Base-by-base conservation (phyloP, 1,139 yeast species). In the Suhomyces bolitotheri region DNA sequence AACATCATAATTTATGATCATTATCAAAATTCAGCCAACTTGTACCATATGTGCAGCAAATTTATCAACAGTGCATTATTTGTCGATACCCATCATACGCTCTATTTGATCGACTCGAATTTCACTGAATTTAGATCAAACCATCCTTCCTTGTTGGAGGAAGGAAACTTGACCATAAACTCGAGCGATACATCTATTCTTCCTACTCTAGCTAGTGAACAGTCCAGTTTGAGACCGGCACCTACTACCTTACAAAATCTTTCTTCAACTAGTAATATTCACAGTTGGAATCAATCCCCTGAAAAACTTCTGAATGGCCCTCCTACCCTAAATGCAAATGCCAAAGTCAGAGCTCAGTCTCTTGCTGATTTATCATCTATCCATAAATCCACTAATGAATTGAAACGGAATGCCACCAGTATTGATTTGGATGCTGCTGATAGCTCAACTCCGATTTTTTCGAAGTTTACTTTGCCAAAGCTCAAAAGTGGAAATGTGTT, bases 1-100 rank as follows among this genome's bases (percentile, higher is more conserved):
- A 28, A 35, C 11, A 46, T 66, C 49, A 25, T 54, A 33, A 38
- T 61, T 26, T 74, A 75, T 47, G 67, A 66, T 47, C 43, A 54
- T 45, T 30, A 39, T 28, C 57, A 53, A 37, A 56, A 53, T 27
- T 63, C 81, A 1, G 47, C 69, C 2, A 63, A 67, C 22, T 48
- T 76, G 16, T 66, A 56, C 43, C 70, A 67, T 50, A 67, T 81
- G 47, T 63, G 77, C 23, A 59, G 62, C 39, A 81, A 81, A 53
- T 69, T 81, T 39, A 50, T 66, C 27, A 50, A 64, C 13, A 47
- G 64, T 8, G 48, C 51, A 5, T 66, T 47, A 25, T 49, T 43
- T 22, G 31, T 66, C 58, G 39, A 38, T 5, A 36, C 45, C 3
- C 51, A 58, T 10, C 60, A 68, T 4, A 52, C 61, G 2, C 49